These are phyloP conservation scores for Bipolaris oryzae DNA, from an alignment of 2,329 filamentous ascomycete genomes.

Conservation along the genomic window DNA sequence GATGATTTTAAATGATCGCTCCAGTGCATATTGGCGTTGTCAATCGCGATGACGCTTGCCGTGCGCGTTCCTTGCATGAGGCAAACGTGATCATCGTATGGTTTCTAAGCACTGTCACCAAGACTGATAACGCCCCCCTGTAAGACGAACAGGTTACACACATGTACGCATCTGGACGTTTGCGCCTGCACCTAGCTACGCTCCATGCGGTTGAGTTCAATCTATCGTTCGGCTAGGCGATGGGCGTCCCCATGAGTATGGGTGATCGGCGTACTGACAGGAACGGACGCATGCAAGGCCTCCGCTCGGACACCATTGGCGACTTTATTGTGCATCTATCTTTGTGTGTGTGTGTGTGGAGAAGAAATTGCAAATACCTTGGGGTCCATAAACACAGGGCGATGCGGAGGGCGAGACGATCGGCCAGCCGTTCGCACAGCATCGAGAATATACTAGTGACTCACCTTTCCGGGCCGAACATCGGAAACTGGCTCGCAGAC, in stretches of 20 bases:
- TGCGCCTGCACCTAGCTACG: background rate
- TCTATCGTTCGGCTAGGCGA: slow-evolving; percentile 2
- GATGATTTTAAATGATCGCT: background rate
- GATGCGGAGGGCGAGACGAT: background rate
- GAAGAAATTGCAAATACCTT: background rate
- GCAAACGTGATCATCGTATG: background rate
- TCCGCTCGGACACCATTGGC: background rate
- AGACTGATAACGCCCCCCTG: background rate
- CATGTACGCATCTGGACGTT: background rate
- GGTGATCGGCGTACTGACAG: slow-evolving; percentile 5
- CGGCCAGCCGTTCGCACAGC: background rate
- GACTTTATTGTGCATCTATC: background rate
- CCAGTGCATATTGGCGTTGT: background rate
- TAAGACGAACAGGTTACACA: background rate
- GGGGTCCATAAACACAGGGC: background rate
- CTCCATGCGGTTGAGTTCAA: background rate
- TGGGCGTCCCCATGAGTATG: background rate
- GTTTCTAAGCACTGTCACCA: slow-evolving; percentile 3
- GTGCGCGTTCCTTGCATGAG: slow-evolving; percentile 16
- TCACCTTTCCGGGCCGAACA: slow-evolving; percentile 3
- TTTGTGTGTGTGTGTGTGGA: background rate
- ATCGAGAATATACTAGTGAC: background rate
- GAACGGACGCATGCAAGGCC: background rate
- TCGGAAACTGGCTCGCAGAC: slow-evolving; percentile 5
- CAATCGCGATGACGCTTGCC: slow-evolving; percentile 16